Evolutionary conservation across 768 basidiomycete genomes (phyloP), one percentile per base, ranked within the genome.

Genomic region (Lentinula lateritia): DNA sequence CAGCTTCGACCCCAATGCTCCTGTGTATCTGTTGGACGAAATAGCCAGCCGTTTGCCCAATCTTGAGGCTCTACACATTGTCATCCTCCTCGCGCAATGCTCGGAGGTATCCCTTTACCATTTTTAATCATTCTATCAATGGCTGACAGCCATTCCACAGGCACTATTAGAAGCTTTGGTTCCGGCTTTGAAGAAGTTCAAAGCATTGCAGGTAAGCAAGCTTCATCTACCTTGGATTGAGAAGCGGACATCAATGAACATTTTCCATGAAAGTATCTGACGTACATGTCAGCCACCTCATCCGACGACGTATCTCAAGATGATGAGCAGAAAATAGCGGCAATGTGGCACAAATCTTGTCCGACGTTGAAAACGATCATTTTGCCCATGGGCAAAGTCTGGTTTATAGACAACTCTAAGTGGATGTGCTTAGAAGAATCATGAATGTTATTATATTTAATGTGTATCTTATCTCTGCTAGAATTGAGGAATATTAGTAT

Each of bases 361-460:
- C 83, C 84, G 3, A 84, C 85, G 0, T 74, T 88, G 35, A 76
- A 76, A 61, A 87, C 87, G 0, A 84, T 89, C 58, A 87, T 89
- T 15, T 71, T 89, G 0, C 86, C 87, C 0, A 77, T 78, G 61
- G 87, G 87, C 2, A 72, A 79, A 57, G 80, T 87, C 7, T 89
- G 87, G 87, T 86, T 85, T 57, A 20, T 52, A 4, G 60, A 61
- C 12, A 61, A 61, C 20, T 23, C 3, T 15, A 61, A 54, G 43
- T 61, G 60, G 60, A 38, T 36, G 18, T 61, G 60, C 35, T 34
- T 61, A 9, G 60, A 53, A 32, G 60, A 61, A 41, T 48, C 9
- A 23, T 9, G 7, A 39, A 39, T 9, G 2, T 39, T 39, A 28
- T 28, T 13, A 8, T 39, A 39, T 39, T 13, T 9, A 39, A 13